Evolutionary conservation across 1,284 basidiomycete genomes (phyloP), one percentile per base, ranked within the genome.

Genomic region (Vanrija sp.): DNA sequence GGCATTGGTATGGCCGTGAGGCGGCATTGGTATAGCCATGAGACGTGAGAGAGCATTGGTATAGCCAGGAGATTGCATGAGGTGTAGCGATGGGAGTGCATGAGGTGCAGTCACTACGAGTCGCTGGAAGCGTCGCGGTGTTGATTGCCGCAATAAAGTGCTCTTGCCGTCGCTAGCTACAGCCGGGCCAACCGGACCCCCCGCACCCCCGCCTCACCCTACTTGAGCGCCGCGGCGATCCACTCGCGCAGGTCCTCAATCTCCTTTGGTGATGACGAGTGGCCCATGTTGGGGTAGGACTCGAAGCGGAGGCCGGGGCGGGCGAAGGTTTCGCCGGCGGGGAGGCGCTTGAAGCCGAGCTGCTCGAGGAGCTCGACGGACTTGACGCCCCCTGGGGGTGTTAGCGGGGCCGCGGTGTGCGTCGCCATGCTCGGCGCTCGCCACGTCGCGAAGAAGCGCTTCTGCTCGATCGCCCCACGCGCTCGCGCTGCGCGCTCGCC

Each of bases 201-300:
- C 27, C 27, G 3, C 6, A 31, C 12, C 31, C 31, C 31, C 27
- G 2, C 25, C 15, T 6, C 6, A 14, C 27, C 42, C 57, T 53
- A 65, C 57, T 68, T 72, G 50, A 70, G 54, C 24, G 60, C 67
- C 49, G 66, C 71, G 25, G 47, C 53, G 42, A 70, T 48, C 71
- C 71, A 74, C 18, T 44, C 53, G 45, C 62, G 64, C 37, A 90
- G 68, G 60, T 89, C 84, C 10, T 78, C 77, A 41, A 89, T 77
- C 71, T 91, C 88, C 67, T 81, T 63, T 27, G 77, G 74, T 54
- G 77, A 80, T 12, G 85, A 81, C 39, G 82, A 81, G 63, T 92
- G 89, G 27, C 78, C 80, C 60, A 87, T 76, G 16, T 66, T 69
- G 8, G 59, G 61, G 56, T 77, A 77, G 20, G 57, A 58, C 60